Base-by-base conservation (phyloP, 2,329 filamentous ascomycete genomes). In the Fusarium albidum region DNA sequence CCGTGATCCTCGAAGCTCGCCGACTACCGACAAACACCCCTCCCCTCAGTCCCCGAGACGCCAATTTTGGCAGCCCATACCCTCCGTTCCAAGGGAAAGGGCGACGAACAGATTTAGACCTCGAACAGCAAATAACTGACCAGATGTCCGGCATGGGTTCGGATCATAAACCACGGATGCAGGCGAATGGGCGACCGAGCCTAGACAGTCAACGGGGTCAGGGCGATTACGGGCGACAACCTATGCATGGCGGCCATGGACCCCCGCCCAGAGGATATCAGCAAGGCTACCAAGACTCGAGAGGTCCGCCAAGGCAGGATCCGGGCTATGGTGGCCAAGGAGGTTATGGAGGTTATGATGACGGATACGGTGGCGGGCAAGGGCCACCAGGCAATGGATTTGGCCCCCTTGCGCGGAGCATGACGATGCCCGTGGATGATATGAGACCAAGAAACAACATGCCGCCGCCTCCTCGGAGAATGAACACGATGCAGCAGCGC, bases 381-480 rank as follows among this genome's bases (percentile, higher is more conserved):
- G 61, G 53, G 21, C 72, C 74, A 10, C 61, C 59, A 9, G 66
- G 68, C 54, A 72, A 77, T 32, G 74, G 76, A 6, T 85, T 81
- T 59, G 81, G 75, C 0, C 78, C 81, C 3, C 82, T 81, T 9
- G 67, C 73, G n/a, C 77, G 85, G 61, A 87, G 84, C 51, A 83
- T 81, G 79, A 88, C 85, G 6, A 84, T 86, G 82, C 83, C 84
- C 3, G 69, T 76, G 4, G 77, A 81, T 49, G 75, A 79, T 10
- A 69, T 79, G 43, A 74, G 77, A 14, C 68, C 71, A 14, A 72
- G 75, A 61, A 72, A 75, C 28, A 75, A 69, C 18, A 67, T 69
- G 61, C 63, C 62, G n/a, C 66, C 62, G n/a, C 66, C 68, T 9
- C 68, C 66, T 17, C 73, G 71, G 32, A 73, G 76, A 26, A 71